Evolutionary conservation across 2,329 filamentous ascomycete genomes (phyloP).

Genomic region (Fusarium sp.): DNA sequence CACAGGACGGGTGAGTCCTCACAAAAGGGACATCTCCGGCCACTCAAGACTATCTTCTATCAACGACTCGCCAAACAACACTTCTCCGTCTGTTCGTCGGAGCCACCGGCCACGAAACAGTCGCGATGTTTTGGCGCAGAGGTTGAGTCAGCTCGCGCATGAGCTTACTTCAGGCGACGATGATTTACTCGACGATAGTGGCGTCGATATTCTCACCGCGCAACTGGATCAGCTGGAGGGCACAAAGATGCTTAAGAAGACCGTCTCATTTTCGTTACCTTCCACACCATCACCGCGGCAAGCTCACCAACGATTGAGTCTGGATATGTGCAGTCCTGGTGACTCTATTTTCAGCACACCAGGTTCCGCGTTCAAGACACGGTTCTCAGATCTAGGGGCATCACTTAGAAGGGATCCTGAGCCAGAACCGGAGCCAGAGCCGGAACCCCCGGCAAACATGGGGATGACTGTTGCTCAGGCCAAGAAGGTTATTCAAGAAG

Average conservation of each 20-base stretch:
- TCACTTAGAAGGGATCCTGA: constrained; percentile 49
- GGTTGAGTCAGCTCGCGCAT: constrained; percentile 54
- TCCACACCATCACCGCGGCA: constrained; percentile 34
- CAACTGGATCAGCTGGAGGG: constrained; percentile 52
- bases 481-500: constrained; percentile 52
- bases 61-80: constrained; percentile 38
- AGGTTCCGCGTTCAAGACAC: constrained; percentile 52
- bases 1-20: constrained; percentile 48
- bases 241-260: constrained; percentile 38
- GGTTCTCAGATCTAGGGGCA: constrained; percentile 55
- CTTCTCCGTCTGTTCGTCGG: constrained; percentile 42
- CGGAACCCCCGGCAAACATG: constrained; percentile 45
- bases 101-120: constrained; percentile 27
- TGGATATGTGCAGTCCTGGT: constrained; percentile 45
- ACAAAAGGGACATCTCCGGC: constrained; percentile 47
- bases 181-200: constrained; percentile 51
- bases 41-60: constrained; percentile 40
- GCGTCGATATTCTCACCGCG: constrained; percentile 53
- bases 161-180: constrained; percentile 51
- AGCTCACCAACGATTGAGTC: constrained; percentile 36
- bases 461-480: constrained; percentile 52
- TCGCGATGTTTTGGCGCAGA: constrained; percentile 57
- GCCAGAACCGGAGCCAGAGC: constrained; percentile 44
- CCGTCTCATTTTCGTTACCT: constrained; percentile 39
- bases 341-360: constrained; percentile 52